A percentile compares a stretch with the other conserved stretches of the same genome.
Conservation (phyloP, 2,329 filamentous ascomycete species). For the Fusarium devonianum region DNA sequence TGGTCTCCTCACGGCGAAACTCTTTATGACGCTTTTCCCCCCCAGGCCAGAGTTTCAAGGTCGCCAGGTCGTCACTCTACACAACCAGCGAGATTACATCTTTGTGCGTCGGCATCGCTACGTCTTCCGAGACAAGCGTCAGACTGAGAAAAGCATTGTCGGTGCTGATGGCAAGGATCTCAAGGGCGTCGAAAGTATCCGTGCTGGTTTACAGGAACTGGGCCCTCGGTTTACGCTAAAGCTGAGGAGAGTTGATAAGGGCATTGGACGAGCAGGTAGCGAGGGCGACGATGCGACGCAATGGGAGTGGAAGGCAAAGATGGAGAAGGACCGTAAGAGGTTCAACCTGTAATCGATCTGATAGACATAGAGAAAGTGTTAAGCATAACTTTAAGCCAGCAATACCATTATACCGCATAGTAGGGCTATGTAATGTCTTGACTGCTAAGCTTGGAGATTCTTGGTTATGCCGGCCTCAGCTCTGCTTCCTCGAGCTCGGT, state of each 20-base stretch:
- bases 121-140: slow-evolving; percentile 86
- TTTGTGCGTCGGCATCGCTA: slow-evolving; percentile 92
- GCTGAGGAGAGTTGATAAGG: slow-evolving; percentile 88
- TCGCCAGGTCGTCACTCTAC: slow-evolving; percentile 87
- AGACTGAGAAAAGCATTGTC: slow-evolving; percentile 85
- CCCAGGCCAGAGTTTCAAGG: slow-evolving; percentile 83
- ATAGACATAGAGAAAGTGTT: slow-evolving; percentile 7
- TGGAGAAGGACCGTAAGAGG: slow-evolving; percentile 92
- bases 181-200: slow-evolving; percentile 83
- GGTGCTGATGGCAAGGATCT: slow-evolving; percentile 83
- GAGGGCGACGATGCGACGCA: slow-evolving; percentile 78
- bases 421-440: too few relatives aligned
- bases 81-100: slow-evolving; percentile 96
- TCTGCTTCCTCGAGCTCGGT: slow-evolving; percentile 42
- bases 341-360: slow-evolving; percentile 76
- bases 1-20: slow-evolving; percentile 83
- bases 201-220: slow-evolving; percentile 87
- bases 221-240: slow-evolving; percentile 81
- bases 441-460: too few relatives aligned
- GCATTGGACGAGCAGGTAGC: slow-evolving; percentile 74
- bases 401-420: slow-evolving; percentile 4
- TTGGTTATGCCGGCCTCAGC: too few relatives aligned
- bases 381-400: slow-evolving; percentile 19
- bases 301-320: slow-evolving; percentile 96
- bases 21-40: slow-evolving; percentile 72